Evolutionary conservation across 2,329 filamentous ascomycete genomes (phyloP).

Genomic region (Arthrocladium fulminans): DNA sequence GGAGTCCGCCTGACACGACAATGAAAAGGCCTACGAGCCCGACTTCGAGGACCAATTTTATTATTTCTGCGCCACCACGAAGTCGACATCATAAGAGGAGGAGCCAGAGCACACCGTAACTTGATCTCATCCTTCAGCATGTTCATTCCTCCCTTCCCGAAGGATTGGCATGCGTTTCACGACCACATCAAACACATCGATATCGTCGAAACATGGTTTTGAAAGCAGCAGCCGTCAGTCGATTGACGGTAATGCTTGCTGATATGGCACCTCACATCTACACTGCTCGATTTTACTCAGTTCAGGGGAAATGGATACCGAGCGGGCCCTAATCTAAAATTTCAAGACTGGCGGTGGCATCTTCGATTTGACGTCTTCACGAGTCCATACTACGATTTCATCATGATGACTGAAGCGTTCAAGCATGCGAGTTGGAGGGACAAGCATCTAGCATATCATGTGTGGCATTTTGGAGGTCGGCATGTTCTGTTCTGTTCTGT

Average conservation of each 20-base stretch:
- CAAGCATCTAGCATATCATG: too few species aligned
- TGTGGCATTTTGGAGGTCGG: too few species aligned
- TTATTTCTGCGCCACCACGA: neutral
- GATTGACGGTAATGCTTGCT: neutral
- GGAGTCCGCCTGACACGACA: neutral
- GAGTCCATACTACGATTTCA: neutral
- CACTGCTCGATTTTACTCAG: too few species aligned
- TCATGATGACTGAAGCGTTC: neutral
- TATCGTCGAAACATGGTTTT: neutral
- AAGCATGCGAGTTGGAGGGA: neutral
- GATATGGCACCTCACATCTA: too few species aligned
- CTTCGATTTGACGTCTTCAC: neutral
- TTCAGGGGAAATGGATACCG: too few species aligned
- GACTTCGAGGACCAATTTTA: neutral
- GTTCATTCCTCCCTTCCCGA: too few species aligned
- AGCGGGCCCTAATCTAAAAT: too few species aligned
- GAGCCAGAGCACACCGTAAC: too few species aligned
- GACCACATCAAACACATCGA: neutral
- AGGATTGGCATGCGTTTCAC: too few species aligned
- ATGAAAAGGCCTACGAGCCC: neutral
- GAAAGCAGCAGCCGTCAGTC: neutral
- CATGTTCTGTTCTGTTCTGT: neutral
- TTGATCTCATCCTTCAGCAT: neutral
- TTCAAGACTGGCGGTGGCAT: too few species aligned
- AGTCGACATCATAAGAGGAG: constrained; percentile 4